Evolutionary conservation across 2,329 filamentous ascomycete genomes (phyloP).

Genomic region (Hymenoscyphus repandus): DNA sequence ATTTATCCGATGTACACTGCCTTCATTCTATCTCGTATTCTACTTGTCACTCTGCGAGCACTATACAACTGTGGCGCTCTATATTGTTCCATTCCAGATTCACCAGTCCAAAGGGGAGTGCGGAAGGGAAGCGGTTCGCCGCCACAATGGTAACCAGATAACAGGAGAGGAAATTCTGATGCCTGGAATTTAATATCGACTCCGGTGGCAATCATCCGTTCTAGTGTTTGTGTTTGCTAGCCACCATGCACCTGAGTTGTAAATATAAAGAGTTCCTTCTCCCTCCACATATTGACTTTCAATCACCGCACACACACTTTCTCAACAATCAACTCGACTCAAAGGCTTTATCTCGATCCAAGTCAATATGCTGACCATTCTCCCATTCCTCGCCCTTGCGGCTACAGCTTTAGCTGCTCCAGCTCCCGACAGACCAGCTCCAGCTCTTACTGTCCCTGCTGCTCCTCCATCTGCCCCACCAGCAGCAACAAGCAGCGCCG

Average conservation of each 20-base stretch:
- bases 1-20: constrained; percentile 20
- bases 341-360: constrained; percentile 3
- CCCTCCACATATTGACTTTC: constrained; percentile 5
- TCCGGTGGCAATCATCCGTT: constrained; percentile 16
- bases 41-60: constrained; percentile 13
- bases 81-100: constrained; percentile 20
- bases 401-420: constrained; percentile 21
- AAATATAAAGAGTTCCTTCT: constrained; percentile 14
- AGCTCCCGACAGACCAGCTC: constrained; percentile 12
- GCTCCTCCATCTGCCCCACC: constrained; percentile 1
- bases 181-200: constrained; percentile 14
- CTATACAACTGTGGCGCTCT: constrained; percentile 9
- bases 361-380: constrained; percentile 19
- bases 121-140: constrained; percentile 11
- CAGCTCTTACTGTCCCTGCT: constrained; percentile 14
- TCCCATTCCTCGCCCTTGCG: constrained; percentile 18
- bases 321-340: neutral
- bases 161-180: constrained; percentile 8
- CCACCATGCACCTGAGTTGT: constrained; percentile 7
- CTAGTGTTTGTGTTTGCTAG: neutral
- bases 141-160: constrained; percentile 9
- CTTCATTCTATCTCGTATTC: constrained; percentile 18
- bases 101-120: constrained; percentile 5
- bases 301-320: constrained; percentile 11
- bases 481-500: constrained; percentile 11